Base-by-base conservation (phyloP, 495 filamentous ascomycete species). In the Aspergillus haitiensis region DNA sequence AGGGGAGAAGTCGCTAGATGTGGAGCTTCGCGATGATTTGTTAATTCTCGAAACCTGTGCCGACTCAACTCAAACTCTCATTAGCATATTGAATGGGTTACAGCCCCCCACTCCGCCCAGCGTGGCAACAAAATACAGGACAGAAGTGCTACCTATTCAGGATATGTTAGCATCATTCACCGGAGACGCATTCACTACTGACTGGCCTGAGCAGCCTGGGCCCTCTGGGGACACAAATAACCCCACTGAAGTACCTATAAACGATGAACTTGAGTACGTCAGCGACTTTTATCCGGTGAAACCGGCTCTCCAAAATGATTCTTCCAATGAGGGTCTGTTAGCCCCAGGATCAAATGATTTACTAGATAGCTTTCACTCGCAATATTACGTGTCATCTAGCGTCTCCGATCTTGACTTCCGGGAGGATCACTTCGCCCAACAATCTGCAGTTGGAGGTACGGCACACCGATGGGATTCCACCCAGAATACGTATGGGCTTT, bases 21-120 rank as follows among this genome's bases (percentile, higher is more conserved):
- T 96, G 3, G 90, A 96, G 60, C 64, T 97, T 8, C 83, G 82
- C 44, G 90, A 95, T 68, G 89, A 94, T 67, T 78, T 99, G 2
- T 78, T 98, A 32, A 86, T 99, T 21, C 78, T 99, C 13, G 95
- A 99, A 69, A 90, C 92, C 5, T 98, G 95, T 68, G 94, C 95
- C 13, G 95, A 99, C 72, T 98, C 95, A 9, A 98, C 94, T 0
- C 92, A 96, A 66, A 98, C 95, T 0, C 82, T 99, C 3, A 86
- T 95, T 52, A 84, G 81, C 13, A 83, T 94, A 58, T 69, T 94
- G 42, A 91, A 90, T 66, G 92, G 87, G 0, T 81, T 99, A 5
- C 85, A 84, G 10, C 94, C 93, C 21, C 94, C 95, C 3, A 83
- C 83, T 7, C 86, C 91, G 1, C 92, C 92, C 8, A 90, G 83